phyloP scores from a whole-genome alignment of 2,329 filamentous ascomycete genomes.

The Aschersonia sp. region DNA sequence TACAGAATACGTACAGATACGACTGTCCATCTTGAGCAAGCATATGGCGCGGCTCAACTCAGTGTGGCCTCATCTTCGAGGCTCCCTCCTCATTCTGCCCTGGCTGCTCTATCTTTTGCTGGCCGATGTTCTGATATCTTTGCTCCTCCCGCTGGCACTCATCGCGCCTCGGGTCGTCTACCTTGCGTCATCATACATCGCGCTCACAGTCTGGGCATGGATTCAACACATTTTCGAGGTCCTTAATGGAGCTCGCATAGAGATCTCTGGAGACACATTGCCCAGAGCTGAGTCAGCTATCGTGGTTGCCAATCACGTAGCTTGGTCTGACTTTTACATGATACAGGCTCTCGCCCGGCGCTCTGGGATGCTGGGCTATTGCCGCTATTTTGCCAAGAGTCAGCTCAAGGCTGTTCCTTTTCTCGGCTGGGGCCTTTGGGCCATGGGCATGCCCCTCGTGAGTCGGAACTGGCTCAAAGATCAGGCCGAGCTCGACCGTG shows the following conservation, averaged over 20 bases:
- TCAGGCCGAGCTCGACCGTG: constrained; percentile 37
- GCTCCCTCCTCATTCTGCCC: constrained; percentile 27
- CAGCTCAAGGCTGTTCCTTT: constrained; percentile 45
- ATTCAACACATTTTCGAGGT: constrained; percentile 42
- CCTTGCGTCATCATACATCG: constrained; percentile 37
- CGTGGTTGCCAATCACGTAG: constrained; percentile 44
- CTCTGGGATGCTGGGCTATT: constrained; percentile 44
- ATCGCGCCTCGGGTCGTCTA: constrained; percentile 36
- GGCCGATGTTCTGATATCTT: constrained; percentile 35
- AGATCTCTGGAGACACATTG: constrained; percentile 35
- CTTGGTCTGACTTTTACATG: constrained; percentile 51
- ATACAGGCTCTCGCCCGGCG: constrained; percentile 41
- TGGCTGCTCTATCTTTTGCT: constrained; percentile 38
- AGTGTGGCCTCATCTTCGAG: constrained; percentile 24
- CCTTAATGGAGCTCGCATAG: constrained; percentile 37
- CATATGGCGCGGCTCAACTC: constrained; percentile 6
- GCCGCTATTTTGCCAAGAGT: constrained; percentile 48
- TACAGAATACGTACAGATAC: neutral
- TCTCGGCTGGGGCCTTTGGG: constrained; percentile 50
- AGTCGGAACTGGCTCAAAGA: constrained; percentile 45
- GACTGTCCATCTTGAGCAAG: neutral
- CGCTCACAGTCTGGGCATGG: constrained; percentile 38
- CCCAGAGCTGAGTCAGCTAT: constrained; percentile 43
- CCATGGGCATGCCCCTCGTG: constrained; percentile 50
- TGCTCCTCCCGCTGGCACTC: constrained; percentile 31